Evolutionary conservation across 192 early-diverging fungal species (phyloP), one percentile per base, ranked within the genome.

Genomic region (Backusella tarrabulga): DNA sequence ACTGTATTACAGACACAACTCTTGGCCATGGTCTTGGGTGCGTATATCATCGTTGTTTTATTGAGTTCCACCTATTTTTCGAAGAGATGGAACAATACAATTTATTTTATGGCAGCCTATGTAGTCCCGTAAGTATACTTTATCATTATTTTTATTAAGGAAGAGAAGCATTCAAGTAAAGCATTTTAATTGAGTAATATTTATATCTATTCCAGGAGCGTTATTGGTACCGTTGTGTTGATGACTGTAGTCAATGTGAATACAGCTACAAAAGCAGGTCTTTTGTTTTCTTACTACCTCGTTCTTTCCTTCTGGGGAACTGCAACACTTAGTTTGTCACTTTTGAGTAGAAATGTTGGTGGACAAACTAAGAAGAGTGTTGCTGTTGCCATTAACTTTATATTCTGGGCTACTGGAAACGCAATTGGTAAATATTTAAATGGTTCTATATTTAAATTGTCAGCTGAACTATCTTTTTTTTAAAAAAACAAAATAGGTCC

Each of bases 321-420:
- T 34, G 40, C 75, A 68, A 76, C 75, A 1, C 67, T 76, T 19
- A 36, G 34, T 36, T 26, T 76, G 68, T 76, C 75, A n/a, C 32
- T 76, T 17, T 67, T 76, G 19, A 69, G 60, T 15, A 66, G 75
- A 36, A 76, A 76, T 54, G 67, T 76, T 69, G 75, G 75, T 36
- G 75, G 75, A 36, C 75, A 76, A 69, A 76, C 75, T 34, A 76
- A 76, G n/a, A 76, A 76, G 41, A 41, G 66, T 36, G 32, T 67
- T 2, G 75, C 75, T 9, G 66, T 66, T n/a, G 75, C 75, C 21
- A 68, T 76, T 12, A 76, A 76, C 35, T 76, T 76, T 26, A 54
- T 76, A 4, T 46, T 76, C n/a, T 76, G 75, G 75, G 75, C 75
- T 14, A 50, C 42, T 23, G 75, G 75, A 69, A 76, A 76, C 21